These are phyloP conservation scores for Hippophae tibetana DNA, from an alignment of 306 rosid genomes.

Conservation along the genomic window DNA sequence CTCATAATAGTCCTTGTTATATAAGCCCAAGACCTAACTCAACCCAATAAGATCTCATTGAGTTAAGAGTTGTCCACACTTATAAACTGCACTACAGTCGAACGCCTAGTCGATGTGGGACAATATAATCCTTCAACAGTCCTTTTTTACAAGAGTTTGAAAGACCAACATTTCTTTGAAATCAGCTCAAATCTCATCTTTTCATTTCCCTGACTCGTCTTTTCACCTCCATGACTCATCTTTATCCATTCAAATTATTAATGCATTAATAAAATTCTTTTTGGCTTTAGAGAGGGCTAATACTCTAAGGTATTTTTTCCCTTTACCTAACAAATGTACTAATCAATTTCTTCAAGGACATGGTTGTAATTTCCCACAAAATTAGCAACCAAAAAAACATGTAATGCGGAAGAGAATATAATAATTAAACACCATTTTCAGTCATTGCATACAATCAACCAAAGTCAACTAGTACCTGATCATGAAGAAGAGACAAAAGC, in stretches of 20 bases:
- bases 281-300: too few relatives aligned
- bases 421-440: not conserved
- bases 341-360: too few relatives aligned
- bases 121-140: too few relatives aligned
- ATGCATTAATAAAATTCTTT: not conserved
- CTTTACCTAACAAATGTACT: too few relatives aligned
- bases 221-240: not conserved
- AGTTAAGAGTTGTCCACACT: too few relatives aligned
- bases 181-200: not conserved
- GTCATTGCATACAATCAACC: constrained; percentile 2
- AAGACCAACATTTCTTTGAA: not conserved
- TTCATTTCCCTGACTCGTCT: not conserved
- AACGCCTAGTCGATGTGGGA: too few relatives aligned
- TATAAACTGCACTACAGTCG: too few relatives aligned
- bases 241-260: not conserved
- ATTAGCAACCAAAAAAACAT: not conserved
- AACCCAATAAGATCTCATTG: too few relatives aligned
- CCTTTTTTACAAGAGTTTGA: too few relatives aligned
- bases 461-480: constrained; percentile 47
- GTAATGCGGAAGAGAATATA: not conserved
- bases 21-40: too few relatives aligned
- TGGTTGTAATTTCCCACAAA: not conserved
- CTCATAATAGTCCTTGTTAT: not conserved
- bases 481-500: constrained; percentile 62
- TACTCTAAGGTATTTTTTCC: too few relatives aligned